phyloP scores from a whole-genome alignment of 768 basidiomycete genomes.

The Rhodotorula taiwanensis region DNA sequence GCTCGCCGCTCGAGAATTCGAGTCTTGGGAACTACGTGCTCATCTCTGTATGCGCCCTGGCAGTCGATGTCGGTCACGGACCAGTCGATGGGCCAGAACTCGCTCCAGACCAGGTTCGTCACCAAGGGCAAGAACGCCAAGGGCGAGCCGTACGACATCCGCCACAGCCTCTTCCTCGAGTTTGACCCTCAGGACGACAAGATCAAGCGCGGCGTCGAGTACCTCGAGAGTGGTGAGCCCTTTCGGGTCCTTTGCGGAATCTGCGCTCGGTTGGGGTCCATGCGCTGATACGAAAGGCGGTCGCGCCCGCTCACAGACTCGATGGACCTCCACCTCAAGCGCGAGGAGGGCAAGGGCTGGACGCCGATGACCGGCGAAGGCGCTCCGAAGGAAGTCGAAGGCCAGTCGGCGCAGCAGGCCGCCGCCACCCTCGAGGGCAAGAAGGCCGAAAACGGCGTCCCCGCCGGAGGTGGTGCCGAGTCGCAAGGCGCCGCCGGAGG shows the following conservation, averaged over 20 bases:
- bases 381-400: neutral
- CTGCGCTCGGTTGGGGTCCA: too few relatives aligned
- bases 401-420: neutral
- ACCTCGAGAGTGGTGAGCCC: conserved; percentile 3
- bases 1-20: too few relatives aligned
- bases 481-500: neutral
- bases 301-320: neutral
- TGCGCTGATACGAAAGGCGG: too few relatives aligned
- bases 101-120: neutral
- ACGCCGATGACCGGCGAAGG: neutral
- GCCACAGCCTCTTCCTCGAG: conserved; percentile 1
- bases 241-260: neutral
- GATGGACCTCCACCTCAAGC: conserved; percentile 1
- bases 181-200: neutral
- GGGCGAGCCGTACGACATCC: neutral
- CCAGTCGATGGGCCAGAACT: neutral
- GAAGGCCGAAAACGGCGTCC: too few relatives aligned
- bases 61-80: neutral
- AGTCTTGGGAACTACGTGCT: too few relatives aligned
- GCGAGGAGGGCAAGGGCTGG: neutral
- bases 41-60: too few relatives aligned
- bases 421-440: too few relatives aligned
- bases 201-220: conserved; percentile 9
- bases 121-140: neutral
- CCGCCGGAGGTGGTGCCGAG: neutral